Conservation (phyloP, 1,284 basidiomycete genomes). For the Gomphus bonarii region DNA sequence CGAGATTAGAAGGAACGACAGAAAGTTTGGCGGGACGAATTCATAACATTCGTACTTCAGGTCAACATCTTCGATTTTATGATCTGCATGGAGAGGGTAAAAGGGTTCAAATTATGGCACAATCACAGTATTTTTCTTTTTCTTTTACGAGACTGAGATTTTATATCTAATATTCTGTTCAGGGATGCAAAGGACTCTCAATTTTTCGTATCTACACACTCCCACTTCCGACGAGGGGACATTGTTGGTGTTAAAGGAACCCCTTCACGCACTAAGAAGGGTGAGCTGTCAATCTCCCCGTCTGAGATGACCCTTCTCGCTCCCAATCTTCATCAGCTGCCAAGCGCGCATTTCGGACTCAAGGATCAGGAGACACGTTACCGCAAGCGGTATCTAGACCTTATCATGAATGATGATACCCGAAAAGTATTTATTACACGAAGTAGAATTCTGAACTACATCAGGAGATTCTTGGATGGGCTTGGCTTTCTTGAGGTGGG, state of each 20-base stretch:
- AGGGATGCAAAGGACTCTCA: conserved; percentile 67
- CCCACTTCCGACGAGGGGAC: conserved; percentile 90
- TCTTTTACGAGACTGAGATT: background rate
- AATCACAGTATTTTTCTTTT: conserved; percentile 51
- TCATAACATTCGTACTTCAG: conserved; percentile 80
- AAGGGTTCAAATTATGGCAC: conserved; percentile 95
- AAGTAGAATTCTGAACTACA: conserved; percentile 80
- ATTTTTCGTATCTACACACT: conserved; percentile 68
- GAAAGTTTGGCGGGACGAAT: conserved; percentile 83
- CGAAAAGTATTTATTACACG: conserved; percentile 90
- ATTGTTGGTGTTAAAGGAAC: conserved; percentile 88
- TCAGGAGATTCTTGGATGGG: conserved; percentile 85
- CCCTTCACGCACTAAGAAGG: conserved; percentile 91
- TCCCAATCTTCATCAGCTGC: conserved; percentile 94
- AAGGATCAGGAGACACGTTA: conserved; percentile 97
- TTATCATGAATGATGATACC: conserved; percentile 90
- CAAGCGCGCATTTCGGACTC: conserved; percentile 81
- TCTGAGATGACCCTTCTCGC: conserved; percentile 81
- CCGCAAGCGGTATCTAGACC: conserved; percentile 97
- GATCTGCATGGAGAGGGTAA: conserved; percentile 89
- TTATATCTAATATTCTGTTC: background rate
- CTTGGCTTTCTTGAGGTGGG: conserved; percentile 86
- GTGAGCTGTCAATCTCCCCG: conserved; percentile 89
- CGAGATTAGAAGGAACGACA: conserved; percentile 38
- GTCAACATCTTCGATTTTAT: conserved; percentile 89